These are phyloP conservation scores for Lactarius sanguifluus DNA, from an alignment of 768 basidiomycete genomes.

Conservation along the genomic window DNA sequence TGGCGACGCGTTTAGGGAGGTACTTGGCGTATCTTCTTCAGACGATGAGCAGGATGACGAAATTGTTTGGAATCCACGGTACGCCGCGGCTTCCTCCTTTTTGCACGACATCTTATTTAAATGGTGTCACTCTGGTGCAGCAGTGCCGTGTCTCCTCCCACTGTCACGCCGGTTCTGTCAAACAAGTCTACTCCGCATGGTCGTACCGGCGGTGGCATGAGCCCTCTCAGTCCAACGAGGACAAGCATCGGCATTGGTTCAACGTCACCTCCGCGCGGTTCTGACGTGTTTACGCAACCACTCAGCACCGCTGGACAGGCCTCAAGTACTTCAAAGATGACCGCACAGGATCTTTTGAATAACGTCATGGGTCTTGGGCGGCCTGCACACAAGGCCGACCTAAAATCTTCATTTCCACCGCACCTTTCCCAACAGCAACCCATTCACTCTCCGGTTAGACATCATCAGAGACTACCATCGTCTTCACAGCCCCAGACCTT, in stretches of 20 bases:
- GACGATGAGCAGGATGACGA: slow-evolving; percentile 67
- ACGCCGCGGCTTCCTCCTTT: slow-evolving; percentile 21
- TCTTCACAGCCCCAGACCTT: slow-evolving; percentile 47
- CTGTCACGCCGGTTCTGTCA: slow-evolving; percentile 18
- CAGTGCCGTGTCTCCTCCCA: slow-evolving; percentile 22
- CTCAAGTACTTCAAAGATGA: slow-evolving; percentile 41
- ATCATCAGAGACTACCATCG: slow-evolving; percentile 30
- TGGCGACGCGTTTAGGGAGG: slow-evolving; percentile 60
- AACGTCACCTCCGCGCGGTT: slow-evolving; percentile 37
- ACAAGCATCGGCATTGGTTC: slow-evolving; percentile 19
- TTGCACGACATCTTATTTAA: neutral
- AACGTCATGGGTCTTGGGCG: slow-evolving; percentile 47
- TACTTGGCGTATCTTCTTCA: slow-evolving; percentile 42
- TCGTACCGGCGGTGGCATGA: slow-evolving; percentile 16
- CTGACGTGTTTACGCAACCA: slow-evolving; percentile 30
- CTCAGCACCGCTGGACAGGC: slow-evolving; percentile 24
- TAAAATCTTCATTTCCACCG: slow-evolving; percentile 22
- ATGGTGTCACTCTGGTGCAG: neutral
- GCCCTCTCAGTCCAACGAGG: slow-evolving; percentile 21
- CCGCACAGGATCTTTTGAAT: slow-evolving; percentile 67
- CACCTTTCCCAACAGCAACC: slow-evolving; percentile 20
- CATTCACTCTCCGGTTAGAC: slow-evolving; percentile 21
- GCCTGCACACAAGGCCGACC: slow-evolving; percentile 27
- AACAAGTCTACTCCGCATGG: slow-evolving; percentile 16
- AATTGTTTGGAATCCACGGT: slow-evolving; percentile 77